phyloP scores from a whole-genome alignment of 345 rosid genomes.

The Luvunga scandens region DNA sequence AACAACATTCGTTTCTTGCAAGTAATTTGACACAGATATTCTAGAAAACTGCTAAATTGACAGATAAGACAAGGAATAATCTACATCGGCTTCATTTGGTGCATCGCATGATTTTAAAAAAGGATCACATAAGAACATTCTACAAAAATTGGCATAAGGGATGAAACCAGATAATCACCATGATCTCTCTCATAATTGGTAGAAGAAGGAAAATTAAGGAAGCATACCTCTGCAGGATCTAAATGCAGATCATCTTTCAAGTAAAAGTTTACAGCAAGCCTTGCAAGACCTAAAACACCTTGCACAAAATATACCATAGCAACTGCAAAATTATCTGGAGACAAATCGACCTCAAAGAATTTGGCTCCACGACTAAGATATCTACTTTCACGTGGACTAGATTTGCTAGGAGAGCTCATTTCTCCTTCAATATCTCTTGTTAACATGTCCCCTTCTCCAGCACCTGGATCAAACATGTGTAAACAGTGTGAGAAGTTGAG shows the following conservation, averaged over 20 bases:
- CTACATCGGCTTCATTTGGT: neutral
- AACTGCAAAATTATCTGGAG: slow-evolving; percentile 90
- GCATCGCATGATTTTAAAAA: neutral
- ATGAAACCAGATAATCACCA: neutral
- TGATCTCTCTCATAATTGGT: neutral
- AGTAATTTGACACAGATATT: neutral
- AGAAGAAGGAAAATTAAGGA: neutral
- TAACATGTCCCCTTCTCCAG: slow-evolving; percentile 50
- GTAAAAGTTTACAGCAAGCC: slow-evolving; percentile 94
- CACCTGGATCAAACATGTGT: slow-evolving; percentile 27
- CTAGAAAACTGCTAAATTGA: neutral
- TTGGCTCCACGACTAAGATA: slow-evolving; percentile 30
- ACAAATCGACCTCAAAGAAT: slow-evolving; percentile 71
- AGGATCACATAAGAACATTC: neutral
- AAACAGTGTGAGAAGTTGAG: neutral
- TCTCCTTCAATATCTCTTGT: slow-evolving; percentile 43
- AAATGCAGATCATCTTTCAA: slow-evolving; percentile 92
- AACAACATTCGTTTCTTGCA: neutral
- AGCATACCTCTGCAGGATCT: slow-evolving; percentile 94
- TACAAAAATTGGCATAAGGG: neutral
- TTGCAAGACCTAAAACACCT: slow-evolving; percentile 92
- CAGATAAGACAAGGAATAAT: neutral
- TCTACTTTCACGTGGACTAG: slow-evolving; percentile 38
- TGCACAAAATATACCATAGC: slow-evolving; percentile 99
- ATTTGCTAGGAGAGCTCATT: slow-evolving; percentile 23